Evolutionary conservation across 495 filamentous ascomycete genomes (phyloP).

Genomic region (Trypethelium eluteriae): DNA sequence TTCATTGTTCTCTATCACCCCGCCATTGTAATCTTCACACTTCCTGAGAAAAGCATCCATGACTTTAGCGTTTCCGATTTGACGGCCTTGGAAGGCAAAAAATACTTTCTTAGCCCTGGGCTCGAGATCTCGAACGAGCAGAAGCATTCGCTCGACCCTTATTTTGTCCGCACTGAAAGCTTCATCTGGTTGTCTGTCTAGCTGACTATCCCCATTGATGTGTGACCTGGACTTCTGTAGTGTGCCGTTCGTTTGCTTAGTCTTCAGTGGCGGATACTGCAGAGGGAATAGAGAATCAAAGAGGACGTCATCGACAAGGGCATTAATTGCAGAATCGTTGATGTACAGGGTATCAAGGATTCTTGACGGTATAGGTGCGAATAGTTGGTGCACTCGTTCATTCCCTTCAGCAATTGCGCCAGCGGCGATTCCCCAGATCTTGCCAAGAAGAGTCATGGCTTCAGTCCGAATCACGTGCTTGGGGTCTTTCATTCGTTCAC

Average conservation of each 20-base stretch:
- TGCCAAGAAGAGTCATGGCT: constrained; percentile 72
- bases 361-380: constrained; percentile 73
- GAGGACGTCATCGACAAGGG: constrained; percentile 74
- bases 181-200: constrained; percentile 44
- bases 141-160: constrained; percentile 73
- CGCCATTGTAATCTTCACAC: constrained; percentile 82
- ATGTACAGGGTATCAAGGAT: constrained; percentile 86
- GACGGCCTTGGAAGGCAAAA: constrained; percentile 73
- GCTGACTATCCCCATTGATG: constrained; percentile 38
- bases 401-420: constrained; percentile 80
- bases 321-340: constrained; percentile 80
- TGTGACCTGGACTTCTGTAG: neutral
- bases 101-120: constrained; percentile 74
- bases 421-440: constrained; percentile 84
- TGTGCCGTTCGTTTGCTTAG: constrained; percentile 45
- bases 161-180: constrained; percentile 70
- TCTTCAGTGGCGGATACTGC: constrained; percentile 70
- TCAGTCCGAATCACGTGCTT: constrained; percentile 74
- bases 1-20: constrained; percentile 69
- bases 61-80: constrained; percentile 59
- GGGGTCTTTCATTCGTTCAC: constrained; percentile 81
- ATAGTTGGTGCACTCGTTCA: constrained; percentile 59
- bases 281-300: constrained; percentile 81
- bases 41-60: constrained; percentile 64
- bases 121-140: constrained; percentile 72